Evolutionary conservation across 140 eudicot species (phyloP), one percentile per base, ranked within the genome.

Genomic region (Cichorium intybus): DNA sequence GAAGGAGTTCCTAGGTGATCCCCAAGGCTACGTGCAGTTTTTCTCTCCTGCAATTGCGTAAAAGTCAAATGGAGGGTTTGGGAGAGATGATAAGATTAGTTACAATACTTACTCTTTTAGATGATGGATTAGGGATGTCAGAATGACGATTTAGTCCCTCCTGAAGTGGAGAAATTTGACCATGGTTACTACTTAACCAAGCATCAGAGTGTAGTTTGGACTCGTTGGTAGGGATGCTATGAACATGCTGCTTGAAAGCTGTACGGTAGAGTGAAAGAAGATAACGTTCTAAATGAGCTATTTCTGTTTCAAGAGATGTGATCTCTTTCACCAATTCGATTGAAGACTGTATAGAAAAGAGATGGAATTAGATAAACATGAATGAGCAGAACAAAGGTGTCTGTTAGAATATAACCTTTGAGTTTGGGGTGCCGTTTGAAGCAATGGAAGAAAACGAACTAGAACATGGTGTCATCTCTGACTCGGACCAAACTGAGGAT

Each of bases 281-380:
- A 76, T 83, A 74, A 0, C 84, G 73, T 78, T 88, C 96, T 81
- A 88, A 66, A 63, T 65, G 86, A 70, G 74, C 65, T 64, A 88
- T 88, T 78, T 88, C 94, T 69, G 47, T 77, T 77, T 88, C 96
- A 52, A 85, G 82, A 27, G 65, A 60, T 2, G 84, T 60, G 60
- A 88, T 88, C 74, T 88, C 94, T 67, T 80, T 82, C 80, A 85
- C 81, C 75, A 88, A 72, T 59, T 88, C 87, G 39, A 72, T 73
- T 27, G 96, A 85, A 20, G 96, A 82, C 96, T 88, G 85, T 56
- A 66, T 34, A 24, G 64, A 64, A 62, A 48, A 34, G 3, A 35
- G 6, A 66, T 53, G 43, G 22, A 29, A 41, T 63, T 20, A 64
- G 66, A 41, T 34, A 11, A 33, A 20, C 8, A 11, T 34, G 11